phyloP scores from a whole-genome alignment of 192 early-diverging fungal species.

The Coemansia sp. region DNA sequence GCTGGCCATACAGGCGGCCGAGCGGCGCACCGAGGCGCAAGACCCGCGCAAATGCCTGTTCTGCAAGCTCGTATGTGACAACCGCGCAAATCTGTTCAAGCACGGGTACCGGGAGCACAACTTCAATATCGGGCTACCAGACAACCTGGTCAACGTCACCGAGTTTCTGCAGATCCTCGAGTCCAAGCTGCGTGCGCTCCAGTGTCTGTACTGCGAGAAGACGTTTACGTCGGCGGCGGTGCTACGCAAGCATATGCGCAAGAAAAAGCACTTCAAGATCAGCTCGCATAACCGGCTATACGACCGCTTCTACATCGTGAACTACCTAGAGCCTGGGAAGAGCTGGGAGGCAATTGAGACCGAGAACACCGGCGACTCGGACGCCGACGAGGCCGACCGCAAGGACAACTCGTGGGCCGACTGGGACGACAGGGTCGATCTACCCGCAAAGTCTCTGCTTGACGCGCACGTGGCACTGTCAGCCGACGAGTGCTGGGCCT shows the following conservation, averaged over 20 bases:
- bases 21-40: constrained; percentile 66
- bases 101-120: constrained; percentile 91
- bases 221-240: constrained; percentile 84
- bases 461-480: constrained; percentile 64
- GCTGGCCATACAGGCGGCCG: constrained; percentile 69
- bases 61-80: constrained; percentile 78
- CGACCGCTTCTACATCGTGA: constrained; percentile 93
- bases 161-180: constrained; percentile 80
- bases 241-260: constrained; percentile 95
- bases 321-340: constrained; percentile 86
- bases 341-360: constrained; percentile 89
- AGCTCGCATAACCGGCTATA: constrained; percentile 85
- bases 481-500: constrained; percentile 64
- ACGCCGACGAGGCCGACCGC: constrained; percentile 53
- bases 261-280: constrained; percentile 98
- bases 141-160: constrained; percentile 84
- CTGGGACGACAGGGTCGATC: constrained; percentile 69
- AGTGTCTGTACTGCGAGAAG: constrained; percentile 94
- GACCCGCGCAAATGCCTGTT: constrained; percentile 85
- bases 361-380: constrained; percentile 75
- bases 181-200: constrained; percentile 65
- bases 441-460: constrained; percentile 78
- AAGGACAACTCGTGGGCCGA: constrained; percentile 70
- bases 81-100: constrained; percentile 71
- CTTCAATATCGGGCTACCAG: constrained; percentile 90